Base-by-base conservation (phyloP, 1,284 basidiomycete species). In the Serendipita sp. region DNA sequence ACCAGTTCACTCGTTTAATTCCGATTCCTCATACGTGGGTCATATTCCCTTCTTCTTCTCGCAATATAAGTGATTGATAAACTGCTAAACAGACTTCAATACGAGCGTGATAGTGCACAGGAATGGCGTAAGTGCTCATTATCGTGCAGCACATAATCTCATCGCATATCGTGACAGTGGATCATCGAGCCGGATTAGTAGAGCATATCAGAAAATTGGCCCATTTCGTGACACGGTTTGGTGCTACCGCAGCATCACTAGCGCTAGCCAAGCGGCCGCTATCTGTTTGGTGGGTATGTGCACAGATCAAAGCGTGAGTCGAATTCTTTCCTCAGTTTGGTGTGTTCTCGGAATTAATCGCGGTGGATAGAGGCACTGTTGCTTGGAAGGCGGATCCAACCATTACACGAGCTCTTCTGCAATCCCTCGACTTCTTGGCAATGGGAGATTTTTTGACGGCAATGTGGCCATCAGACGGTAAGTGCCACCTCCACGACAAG, bases 1-100 rank as follows among this genome's bases (percentile, higher is more conserved):
- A 58, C 22, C 53, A 58, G 30, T 58, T 58, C 26, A 58, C 53
- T n/a, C 22, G 22, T 30, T 58, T 35, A n/a, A 35, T 35, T 32
- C 53, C 53, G 30, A 58, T 58, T n/a, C 53, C 53, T 34, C 53
- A 58, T 8, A 58, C 53, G 53, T 58, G 32, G 10, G 53, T 22
- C 22, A n/a, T 53, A 10, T 12, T 12, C 10, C 32, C 22, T 58
- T n/a, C 6, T 35, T 6, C 4, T 26, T 58, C 10, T 15, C 15
- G 30, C n/a, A n/a, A 58, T 8, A 34, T 30, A n/a, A 34, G 22
- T 30, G 6, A 30, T 30, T 30, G 22, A 38, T 6, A 12, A 38
- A 38, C 12, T 58, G 53, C 10, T 4, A n/a, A 6, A 22, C 10
- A 58, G 53, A 26, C 53, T 58, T 34, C 15, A 35, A 6, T 35